These are phyloP conservation scores for Cystobasidium slooffiae DNA, from an alignment of 1,284 basidiomycete species.

Conservation along the genomic window DNA sequence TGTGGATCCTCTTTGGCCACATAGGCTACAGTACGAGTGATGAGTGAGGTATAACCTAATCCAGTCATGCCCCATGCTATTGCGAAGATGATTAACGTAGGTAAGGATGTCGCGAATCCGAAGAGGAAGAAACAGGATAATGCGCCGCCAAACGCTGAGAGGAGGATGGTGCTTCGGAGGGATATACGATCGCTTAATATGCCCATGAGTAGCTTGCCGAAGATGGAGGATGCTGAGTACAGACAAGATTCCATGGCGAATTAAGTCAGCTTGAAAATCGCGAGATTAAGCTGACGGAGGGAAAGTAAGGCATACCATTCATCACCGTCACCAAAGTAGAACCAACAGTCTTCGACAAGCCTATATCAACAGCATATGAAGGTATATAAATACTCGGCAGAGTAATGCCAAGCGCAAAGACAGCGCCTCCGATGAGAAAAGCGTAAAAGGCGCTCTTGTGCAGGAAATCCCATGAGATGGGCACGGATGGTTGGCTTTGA, in stretches of 20 bases:
- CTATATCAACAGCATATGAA: slow-evolving; percentile 55
- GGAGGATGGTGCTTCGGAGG: slow-evolving; percentile 52
- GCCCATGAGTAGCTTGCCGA: slow-evolving; percentile 55
- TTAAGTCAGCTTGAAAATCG: not conserved
- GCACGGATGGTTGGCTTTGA: not conserved
- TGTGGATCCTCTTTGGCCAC: slow-evolving; percentile 3
- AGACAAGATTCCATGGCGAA: not conserved
- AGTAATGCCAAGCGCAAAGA: slow-evolving; percentile 56
- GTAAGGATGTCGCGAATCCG: slow-evolving; percentile 55
- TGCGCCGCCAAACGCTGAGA: slow-evolving; percentile 54
- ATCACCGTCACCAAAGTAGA: slow-evolving; percentile 48
- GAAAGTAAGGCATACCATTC: slow-evolving; percentile 6
- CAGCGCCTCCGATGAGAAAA: slow-evolving; percentile 50
- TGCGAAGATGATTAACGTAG: slow-evolving; percentile 51
- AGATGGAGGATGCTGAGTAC: slow-evolving; percentile 54
- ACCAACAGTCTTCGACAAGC: slow-evolving; percentile 51
- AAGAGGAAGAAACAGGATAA: slow-evolving; percentile 56
- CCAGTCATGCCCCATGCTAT: slow-evolving; percentile 52
- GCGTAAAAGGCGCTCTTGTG: slow-evolving; percentile 50
- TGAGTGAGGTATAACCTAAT: slow-evolving; percentile 51
- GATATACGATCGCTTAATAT: slow-evolving; percentile 55
- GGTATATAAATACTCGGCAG: slow-evolving; percentile 57
- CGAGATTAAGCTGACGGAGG: not conserved
- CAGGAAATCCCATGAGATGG: slow-evolving; percentile 52
- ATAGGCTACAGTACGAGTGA: slow-evolving; percentile 54